These are phyloP conservation scores for Trametes coccinea DNA, from an alignment of 768 basidiomycete genomes.

Conservation along the genomic window DNA sequence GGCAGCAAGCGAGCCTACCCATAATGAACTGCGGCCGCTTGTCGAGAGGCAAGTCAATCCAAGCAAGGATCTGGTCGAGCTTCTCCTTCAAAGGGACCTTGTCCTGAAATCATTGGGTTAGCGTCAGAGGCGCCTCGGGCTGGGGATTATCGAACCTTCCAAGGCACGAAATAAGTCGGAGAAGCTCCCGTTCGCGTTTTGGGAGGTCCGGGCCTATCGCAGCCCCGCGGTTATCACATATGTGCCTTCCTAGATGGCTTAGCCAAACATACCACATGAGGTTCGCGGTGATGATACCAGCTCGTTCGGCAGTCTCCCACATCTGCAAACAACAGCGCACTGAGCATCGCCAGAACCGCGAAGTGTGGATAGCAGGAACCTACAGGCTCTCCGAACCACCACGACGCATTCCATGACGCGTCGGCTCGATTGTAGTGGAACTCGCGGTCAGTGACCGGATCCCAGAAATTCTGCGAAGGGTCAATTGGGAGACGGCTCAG, in stretches of 20 bases:
- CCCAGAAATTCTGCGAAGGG: conserved; percentile 75
- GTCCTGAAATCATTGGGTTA: conserved; percentile 38
- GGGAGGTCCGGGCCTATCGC: conserved; percentile 78
- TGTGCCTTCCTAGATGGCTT: background rate
- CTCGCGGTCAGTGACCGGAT: conserved; percentile 58
- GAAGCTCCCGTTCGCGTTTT: conserved; percentile 61
- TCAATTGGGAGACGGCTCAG: background rate
- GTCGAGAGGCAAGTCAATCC: conserved; percentile 77
- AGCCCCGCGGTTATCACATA: background rate
- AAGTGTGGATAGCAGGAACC: conserved; percentile 28
- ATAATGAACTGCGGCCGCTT: conserved; percentile 76
- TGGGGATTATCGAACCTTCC: conserved; percentile 47
- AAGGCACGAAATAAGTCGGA: conserved; percentile 79
- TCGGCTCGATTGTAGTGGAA: conserved; percentile 72
- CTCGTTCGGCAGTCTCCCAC: conserved; percentile 85
- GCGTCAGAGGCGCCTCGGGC: background rate
- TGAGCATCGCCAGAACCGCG: too few relatives aligned
- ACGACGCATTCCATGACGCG: conserved; percentile 63
- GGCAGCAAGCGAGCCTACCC: conserved; percentile 39
- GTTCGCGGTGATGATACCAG: conserved; percentile 76
- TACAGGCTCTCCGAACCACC: conserved; percentile 93
- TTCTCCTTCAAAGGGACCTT: conserved; percentile 68
- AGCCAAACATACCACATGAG: conserved; percentile 77
- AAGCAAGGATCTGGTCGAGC: conserved; percentile 72
- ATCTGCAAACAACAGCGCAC: conserved; percentile 47